phyloP scores from a whole-genome alignment of 1,284 basidiomycete genomes.

The Lignosus rhinocerotis region DNA sequence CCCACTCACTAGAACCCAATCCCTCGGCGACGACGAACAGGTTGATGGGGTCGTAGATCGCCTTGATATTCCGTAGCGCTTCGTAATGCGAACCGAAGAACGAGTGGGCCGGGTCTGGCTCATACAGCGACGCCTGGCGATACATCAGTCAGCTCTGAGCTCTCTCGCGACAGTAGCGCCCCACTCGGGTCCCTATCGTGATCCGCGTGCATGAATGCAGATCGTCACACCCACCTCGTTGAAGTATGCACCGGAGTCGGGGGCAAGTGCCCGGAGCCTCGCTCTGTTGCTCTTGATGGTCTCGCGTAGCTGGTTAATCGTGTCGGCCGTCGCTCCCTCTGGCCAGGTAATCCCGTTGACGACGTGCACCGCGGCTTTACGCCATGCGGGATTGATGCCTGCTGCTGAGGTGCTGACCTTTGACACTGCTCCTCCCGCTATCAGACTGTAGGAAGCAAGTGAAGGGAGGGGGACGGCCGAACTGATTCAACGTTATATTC shows the following conservation, averaged over 20 bases:
- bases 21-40: conserved; percentile 47
- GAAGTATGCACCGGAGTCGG: conserved; percentile 40
- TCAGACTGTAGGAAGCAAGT: not conserved
- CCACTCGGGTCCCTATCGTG: too few relatives aligned
- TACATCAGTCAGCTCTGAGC: not conserved
- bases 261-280: conserved; percentile 24
- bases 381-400: conserved; percentile 47
- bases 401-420: conserved; percentile 36
- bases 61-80: conserved; percentile 42
- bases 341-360: conserved; percentile 34
- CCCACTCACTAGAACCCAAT: conserved; percentile 45
- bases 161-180: too few relatives aligned
- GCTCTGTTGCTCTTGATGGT: conserved; percentile 30
- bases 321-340: conserved; percentile 29
- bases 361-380: conserved; percentile 37
- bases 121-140: conserved; percentile 40
- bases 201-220: not conserved
- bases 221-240: conserved; percentile 40
- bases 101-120: conserved; percentile 38
- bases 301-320: conserved; percentile 30
- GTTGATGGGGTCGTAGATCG: conserved; percentile 42
- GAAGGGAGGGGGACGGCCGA: not conserved
- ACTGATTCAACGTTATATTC: not conserved
- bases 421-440: conserved; percentile 42
- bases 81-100: conserved; percentile 49